Base-by-base conservation (phyloP, 805 yeast species). In the Candida adriatica region DNA sequence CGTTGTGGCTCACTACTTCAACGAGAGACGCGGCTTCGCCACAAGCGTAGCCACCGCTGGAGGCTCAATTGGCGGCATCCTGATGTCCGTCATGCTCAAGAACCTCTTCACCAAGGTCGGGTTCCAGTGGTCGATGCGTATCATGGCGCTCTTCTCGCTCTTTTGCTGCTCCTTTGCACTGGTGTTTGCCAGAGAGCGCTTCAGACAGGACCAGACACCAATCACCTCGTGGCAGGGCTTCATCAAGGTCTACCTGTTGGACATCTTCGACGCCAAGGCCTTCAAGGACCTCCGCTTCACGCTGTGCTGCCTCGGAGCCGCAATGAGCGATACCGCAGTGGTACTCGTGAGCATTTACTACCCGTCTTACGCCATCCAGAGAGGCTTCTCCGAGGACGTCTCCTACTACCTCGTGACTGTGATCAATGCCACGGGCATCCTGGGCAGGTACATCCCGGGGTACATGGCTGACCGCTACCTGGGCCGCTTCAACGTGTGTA, bases 401-500 rank as follows among this genome's bases (percentile, higher is more conserved):
- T 59, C 75, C 4, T 73, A 66, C 41, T 41, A 66, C 5, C 45
- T 74, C 43, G 54, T 70, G 26, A 70, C 73, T 4, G 56, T 68
- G 11, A 49, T 67, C 27, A 66, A 66, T 38, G 59, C 66, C 8
- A 46, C 64, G 16, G 75, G 75, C 8, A 48, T 67, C n/a, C 30
- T 61, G 6, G 73, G 73, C 2, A 50, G 73, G 18, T 56, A 58
- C 23, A 30, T 61, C 5, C 64, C 70, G 3, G 71, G 70, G 1
- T 51, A 58, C 35, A 25, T 65, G 13, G 60, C 71, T 3, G 74
- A 68, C 41, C 53, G 43, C 24, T 59, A 42, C 19, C 42, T 63
- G 18, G 80, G 81, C 4, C 56, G 71, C n/a, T 70, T 68, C 45
- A 73, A 74, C 43, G 60, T 72, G 24, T 61, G 72, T 56, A 58